Evolutionary conservation across 2,329 filamentous ascomycete species (phyloP).

Genomic region (Stemphylium lycopersici): DNA sequence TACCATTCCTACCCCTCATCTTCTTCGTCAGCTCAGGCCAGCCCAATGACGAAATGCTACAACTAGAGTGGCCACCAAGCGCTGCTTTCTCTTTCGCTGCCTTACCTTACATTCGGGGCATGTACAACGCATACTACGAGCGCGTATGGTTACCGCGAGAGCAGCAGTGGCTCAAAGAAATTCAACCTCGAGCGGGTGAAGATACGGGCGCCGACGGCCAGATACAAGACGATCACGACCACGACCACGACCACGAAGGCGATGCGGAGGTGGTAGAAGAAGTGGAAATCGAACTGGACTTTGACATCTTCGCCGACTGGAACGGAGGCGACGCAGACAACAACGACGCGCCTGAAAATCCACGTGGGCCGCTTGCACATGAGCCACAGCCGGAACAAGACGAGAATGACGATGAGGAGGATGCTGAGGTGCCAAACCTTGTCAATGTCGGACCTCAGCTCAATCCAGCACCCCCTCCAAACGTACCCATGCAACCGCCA

Average conservation of each 20-base stretch:
- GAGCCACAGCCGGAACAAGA: slow-evolving; percentile 40
- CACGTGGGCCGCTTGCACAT: slow-evolving; percentile 38
- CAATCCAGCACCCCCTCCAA: slow-evolving; percentile 38
- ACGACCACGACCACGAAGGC: slow-evolving; percentile 41
- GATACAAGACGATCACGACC: slow-evolving; percentile 25
- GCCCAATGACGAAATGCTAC: slow-evolving; percentile 50
- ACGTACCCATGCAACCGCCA: slow-evolving; percentile 32
- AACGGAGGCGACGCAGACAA: slow-evolving; percentile 42
- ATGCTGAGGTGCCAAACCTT: slow-evolving; percentile 10
- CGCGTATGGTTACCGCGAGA: slow-evolving; percentile 64
- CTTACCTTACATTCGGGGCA: slow-evolving; percentile 68
- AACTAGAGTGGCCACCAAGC: slow-evolving; percentile 70
- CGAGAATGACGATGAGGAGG: slow-evolving; percentile 16
- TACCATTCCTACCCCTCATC: slow-evolving; percentile 68
- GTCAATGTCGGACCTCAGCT: slow-evolving; percentile 18
- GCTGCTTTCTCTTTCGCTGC: slow-evolving; percentile 69
- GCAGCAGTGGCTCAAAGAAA: slow-evolving; percentile 66
- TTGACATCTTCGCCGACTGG: slow-evolving; percentile 55
- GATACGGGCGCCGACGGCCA: slow-evolving; percentile 24
- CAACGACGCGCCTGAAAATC: slow-evolving; percentile 49
- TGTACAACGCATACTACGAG: slow-evolving; percentile 69
- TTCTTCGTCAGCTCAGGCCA: slow-evolving; percentile 64
- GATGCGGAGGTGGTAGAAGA: slow-evolving; percentile 57
- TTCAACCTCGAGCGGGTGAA: slow-evolving; percentile 61
- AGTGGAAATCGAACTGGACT: slow-evolving; percentile 51